These are phyloP conservation scores for Nectriaceae sp. DNA, from an alignment of 2,329 filamentous ascomycete genomes.

Conservation along the genomic window DNA sequence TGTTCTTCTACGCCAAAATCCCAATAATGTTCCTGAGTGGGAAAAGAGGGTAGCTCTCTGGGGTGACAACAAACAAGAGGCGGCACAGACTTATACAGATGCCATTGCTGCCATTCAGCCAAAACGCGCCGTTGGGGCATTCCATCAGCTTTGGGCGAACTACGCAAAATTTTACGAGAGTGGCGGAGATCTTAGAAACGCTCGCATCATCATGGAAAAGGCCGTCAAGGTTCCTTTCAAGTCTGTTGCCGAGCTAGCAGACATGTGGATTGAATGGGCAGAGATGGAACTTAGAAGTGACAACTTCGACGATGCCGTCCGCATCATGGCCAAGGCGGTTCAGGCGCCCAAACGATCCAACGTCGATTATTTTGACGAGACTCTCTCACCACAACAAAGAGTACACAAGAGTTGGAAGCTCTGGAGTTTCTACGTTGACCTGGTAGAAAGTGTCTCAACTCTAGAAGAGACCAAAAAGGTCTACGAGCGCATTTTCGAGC, in stretches of 20 bases:
- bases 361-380: slow-evolving; percentile 99
- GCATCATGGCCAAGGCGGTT: slow-evolving; percentile 95
- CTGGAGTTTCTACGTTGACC: slow-evolving; percentile 98
- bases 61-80: slow-evolving; percentile 89
- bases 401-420: slow-evolving; percentile 99
- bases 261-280: slow-evolving; percentile 99
- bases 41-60: slow-evolving; percentile 94
- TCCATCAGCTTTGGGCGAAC: slow-evolving; percentile 93
- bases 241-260: slow-evolving; percentile 92
- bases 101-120: slow-evolving; percentile 92
- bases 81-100: slow-evolving; percentile 91
- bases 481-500: slow-evolving; percentile 96
- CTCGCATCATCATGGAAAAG: slow-evolving; percentile 94
- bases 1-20: slow-evolving; percentile 91
- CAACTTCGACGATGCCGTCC: slow-evolving; percentile 91
- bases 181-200: slow-evolving; percentile 80
- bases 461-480: slow-evolving; percentile 91
- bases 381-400: slow-evolving; percentile 87
- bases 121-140: slow-evolving; percentile 90
- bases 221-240: slow-evolving; percentile 98
- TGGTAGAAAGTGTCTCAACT: slow-evolving; percentile 91
- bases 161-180: slow-evolving; percentile 97
- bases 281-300: slow-evolving; percentile 96
- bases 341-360: slow-evolving; percentile 97
- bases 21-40: slow-evolving; percentile 95